Evolutionary conservation across 139 green algal genomes (phyloP).

Genomic region (Yamagishiella unicocca): DNA sequence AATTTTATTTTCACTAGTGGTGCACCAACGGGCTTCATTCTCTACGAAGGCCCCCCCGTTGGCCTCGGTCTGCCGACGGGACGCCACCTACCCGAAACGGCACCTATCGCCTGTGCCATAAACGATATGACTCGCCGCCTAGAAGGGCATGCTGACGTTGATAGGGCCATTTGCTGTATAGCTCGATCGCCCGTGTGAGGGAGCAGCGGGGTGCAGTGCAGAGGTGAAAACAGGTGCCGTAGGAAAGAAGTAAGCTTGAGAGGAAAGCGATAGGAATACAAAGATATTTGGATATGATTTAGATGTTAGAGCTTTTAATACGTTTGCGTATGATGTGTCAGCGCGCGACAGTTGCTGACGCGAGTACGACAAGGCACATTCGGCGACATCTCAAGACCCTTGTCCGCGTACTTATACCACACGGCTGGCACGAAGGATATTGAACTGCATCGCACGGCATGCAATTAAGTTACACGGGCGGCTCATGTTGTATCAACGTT

Average conservation of each 20-base stretch:
- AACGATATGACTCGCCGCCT: not conserved
- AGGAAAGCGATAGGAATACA: not conserved
- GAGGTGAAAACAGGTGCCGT: too few species aligned
- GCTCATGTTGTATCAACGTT: too few species aligned
- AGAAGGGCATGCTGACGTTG: not conserved
- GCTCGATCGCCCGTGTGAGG: not conserved
- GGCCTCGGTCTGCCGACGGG: not conserved
- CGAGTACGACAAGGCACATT: too few species aligned
- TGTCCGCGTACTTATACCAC: too few species aligned
- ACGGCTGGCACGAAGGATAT: too few species aligned
- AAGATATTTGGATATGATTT: not conserved
- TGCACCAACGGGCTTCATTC: not conserved
- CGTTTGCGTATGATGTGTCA: too few species aligned
- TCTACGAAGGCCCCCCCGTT: not conserved
- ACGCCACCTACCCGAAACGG: not conserved
- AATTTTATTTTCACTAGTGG: not conserved
- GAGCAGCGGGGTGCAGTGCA: too few species aligned
- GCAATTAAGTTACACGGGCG: too few species aligned
- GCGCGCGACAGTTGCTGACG: too few species aligned
- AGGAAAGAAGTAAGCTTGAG: too few species aligned
- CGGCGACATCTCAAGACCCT: too few species aligned
- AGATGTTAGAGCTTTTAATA: not conserved
- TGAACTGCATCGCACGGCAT: too few species aligned
- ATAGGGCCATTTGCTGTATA: slow-evolving; percentile 7
- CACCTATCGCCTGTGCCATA: not conserved